These are phyloP conservation scores for Gnomoniopsis sp. DNA, from an alignment of 2,329 filamentous ascomycete genomes.

Conservation along the genomic window DNA sequence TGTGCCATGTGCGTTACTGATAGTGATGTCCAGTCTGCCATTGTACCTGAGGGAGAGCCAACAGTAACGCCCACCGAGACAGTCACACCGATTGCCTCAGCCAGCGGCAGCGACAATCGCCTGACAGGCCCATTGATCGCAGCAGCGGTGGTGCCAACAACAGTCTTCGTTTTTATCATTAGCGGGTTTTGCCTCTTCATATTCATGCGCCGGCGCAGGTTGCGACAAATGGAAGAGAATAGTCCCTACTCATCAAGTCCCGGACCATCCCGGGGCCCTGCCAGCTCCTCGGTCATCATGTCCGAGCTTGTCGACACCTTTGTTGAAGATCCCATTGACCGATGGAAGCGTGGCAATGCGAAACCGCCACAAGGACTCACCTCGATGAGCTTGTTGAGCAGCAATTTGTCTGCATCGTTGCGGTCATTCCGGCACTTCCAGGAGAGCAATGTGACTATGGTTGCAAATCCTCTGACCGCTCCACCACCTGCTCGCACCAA, in stretches of 20 bases:
- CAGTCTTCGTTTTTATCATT: background rate
- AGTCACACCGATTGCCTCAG: background rate
- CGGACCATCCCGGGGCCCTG: background rate
- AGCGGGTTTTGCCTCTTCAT: background rate
- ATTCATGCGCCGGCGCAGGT: conserved; percentile 4
- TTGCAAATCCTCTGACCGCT: background rate
- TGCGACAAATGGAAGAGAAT: background rate
- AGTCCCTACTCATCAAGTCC: background rate
- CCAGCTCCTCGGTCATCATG: background rate
- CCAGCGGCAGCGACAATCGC: background rate
- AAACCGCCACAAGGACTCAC: background rate
- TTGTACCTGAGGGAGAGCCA: background rate
- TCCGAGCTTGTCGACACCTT: conserved; percentile 8
- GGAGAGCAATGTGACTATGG: background rate
- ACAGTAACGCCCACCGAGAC: background rate
- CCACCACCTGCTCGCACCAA: background rate
- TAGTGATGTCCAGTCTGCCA: too few species aligned
- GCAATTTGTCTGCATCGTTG: conserved; percentile 3
- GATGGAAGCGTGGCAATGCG: background rate
- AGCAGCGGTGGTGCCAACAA: conserved; percentile 6
- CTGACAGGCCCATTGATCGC: conserved; percentile 7
- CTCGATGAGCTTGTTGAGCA: conserved; percentile 4
- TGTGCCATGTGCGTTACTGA: too few species aligned
- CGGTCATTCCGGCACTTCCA: background rate
- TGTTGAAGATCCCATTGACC: background rate